Base-by-base conservation (phyloP, 345 rosid genomes). In the Noccaea bulbosa region DNA sequence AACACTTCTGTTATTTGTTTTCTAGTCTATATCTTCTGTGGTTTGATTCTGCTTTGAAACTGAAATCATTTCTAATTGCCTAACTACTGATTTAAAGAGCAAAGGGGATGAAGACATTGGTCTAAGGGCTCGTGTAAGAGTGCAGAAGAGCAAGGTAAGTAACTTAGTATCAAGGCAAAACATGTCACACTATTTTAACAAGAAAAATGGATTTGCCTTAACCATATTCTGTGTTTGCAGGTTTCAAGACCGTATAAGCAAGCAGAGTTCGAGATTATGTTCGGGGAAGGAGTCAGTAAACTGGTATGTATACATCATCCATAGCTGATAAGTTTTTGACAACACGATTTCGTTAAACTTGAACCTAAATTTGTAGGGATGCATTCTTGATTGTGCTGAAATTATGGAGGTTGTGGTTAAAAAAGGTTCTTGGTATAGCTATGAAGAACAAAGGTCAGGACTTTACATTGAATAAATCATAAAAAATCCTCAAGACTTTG, bases 401-500 rank as follows among this genome's bases (percentile, higher is more conserved):
- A 77, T 79, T 77, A 85, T 88, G 92, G 91, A 87, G 71, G 79
- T 87, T 63, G 91, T 91, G 46, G 79, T 83, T 33, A 93, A 89
- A 82, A 93, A 91, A 48, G 97, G 98, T 35, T 86, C 98, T 68
- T 93, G 98, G 98, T 93, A 93, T 81, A 91, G 97, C 78, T 91
- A 84, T 69, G 96, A 88, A 61, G 98, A 93, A 52, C 90, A 86
- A 38, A 88, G 91, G 98, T 91, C 12, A 38, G 79, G 56, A 72
- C 48, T 11, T 14, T 27, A 40, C 62, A 11, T 40, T 17, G 20
- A 55, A n/a, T n/a, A 34, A 55, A 20, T 17, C 20, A 17, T 17
- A 17, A 17, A 17, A 17, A 20, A 20, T 20, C 22, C 12, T 50
- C 38, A 5, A 17, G 30, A 27, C 30, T 27, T 27, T 11, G 15